phyloP scores from a whole-genome alignment of 306 rosid genomes.

The Oemleria cerasiformis region DNA sequence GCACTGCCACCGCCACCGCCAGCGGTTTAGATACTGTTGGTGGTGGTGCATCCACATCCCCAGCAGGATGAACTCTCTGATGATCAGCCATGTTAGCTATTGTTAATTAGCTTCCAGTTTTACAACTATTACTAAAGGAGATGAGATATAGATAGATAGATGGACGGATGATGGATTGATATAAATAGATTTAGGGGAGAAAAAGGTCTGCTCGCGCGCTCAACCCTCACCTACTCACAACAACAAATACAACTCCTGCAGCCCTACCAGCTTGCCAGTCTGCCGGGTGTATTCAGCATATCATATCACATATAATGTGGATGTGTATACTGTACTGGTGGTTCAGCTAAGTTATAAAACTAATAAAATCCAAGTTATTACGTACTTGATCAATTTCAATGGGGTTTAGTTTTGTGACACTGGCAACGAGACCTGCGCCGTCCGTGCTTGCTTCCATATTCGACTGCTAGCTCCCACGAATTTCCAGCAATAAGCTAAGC shows the following conservation, averaged over 20 bases:
- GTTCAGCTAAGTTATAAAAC: not conserved
- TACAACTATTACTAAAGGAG: not conserved
- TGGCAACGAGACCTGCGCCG: no score
- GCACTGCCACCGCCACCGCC: conserved; percentile 15
- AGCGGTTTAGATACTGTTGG: conserved; percentile 8
- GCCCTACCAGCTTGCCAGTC: no score
- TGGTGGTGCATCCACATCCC: conserved; percentile 44
- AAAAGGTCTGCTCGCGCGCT: not conserved
- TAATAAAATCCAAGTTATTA: no score
- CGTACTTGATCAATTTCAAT: no score
- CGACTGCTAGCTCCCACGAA: no score
- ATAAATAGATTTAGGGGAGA: not conserved
- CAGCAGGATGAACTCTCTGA: conserved; percentile 67
- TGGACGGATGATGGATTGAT: not conserved
- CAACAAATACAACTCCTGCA: not conserved
- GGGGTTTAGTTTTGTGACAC: no score
- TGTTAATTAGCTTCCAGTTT: not conserved
- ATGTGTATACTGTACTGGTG: no score
- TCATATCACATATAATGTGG: not conserved
- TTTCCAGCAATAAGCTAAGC: no score
- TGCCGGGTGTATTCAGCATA: no score
- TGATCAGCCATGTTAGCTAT: conserved; percentile 50
- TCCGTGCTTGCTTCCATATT: no score
- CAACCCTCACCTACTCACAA: conserved; percentile 1
- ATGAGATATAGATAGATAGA: not conserved